A percentile compares a stretch with the other conserved stretches of the same genome.
Conservation (phyloP, 2,329 filamentous ascomycete genomes). For the Neonectria neomacrospora region DNA sequence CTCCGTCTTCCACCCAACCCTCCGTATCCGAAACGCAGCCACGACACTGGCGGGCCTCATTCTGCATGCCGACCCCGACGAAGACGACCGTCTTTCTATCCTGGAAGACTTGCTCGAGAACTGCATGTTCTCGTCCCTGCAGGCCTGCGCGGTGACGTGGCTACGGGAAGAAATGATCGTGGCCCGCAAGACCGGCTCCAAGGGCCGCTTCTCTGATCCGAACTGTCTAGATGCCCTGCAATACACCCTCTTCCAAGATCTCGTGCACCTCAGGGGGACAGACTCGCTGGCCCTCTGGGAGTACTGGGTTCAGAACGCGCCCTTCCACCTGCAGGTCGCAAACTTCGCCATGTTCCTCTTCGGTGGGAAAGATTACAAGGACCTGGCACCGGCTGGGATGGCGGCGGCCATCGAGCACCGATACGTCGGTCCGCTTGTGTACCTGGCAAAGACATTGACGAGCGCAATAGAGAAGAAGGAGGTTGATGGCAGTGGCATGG, state of each 20-base stretch:
- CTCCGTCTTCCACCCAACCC: conserved; percentile 66
- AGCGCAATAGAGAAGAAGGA: conserved; percentile 48
- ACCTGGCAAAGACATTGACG: conserved; percentile 53
- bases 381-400: conserved; percentile 67
- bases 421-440: conserved; percentile 65
- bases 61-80: conserved; percentile 69
- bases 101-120: conserved; percentile 73
- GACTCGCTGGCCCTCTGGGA: conserved; percentile 58
- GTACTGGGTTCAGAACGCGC: conserved; percentile 62
- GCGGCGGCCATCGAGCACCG: conserved; percentile 67
- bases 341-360: conserved; percentile 71
- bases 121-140: conserved; percentile 70
- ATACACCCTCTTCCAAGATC: conserved; percentile 69
- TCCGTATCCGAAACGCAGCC: conserved; percentile 66
- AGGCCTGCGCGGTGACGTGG: conserved; percentile 72
- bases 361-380: conserved; percentile 55
- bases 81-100: conserved; percentile 68
- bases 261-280: conserved; percentile 58
- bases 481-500: conserved; percentile 45
- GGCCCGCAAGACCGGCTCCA: conserved; percentile 49
- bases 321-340: conserved; percentile 68
- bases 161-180: conserved; percentile 70
- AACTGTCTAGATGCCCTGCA: conserved; percentile 70
- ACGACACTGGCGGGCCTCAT: conserved; percentile 64
- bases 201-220: conserved; percentile 60